Conservation (phyloP, 75 land plant species). For the Selaginella tamariscina region DNA sequence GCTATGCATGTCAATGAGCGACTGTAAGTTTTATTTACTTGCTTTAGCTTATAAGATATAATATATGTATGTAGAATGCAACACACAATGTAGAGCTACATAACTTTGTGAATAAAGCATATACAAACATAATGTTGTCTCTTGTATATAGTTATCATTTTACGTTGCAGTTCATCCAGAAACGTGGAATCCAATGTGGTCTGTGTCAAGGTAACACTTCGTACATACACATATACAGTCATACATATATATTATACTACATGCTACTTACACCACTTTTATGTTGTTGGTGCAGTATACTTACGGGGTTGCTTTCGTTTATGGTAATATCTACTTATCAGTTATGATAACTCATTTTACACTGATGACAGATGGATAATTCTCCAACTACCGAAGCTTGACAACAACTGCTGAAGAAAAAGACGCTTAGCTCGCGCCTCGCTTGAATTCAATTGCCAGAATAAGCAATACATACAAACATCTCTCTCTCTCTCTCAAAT, state of each 20-base stretch:
- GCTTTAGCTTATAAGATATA: not conserved
- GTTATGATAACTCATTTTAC: conserved; percentile 57
- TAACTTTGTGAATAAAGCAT: too few relatives aligned
- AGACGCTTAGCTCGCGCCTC: conserved; percentile 60
- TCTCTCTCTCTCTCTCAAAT: not conserved
- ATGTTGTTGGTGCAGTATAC: conserved; percentile 53
- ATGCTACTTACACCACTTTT: too few relatives aligned
- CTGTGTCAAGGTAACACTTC: conserved; percentile 76
- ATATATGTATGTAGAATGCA: not conserved
- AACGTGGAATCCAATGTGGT: conserved; percentile 99
- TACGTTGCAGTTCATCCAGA: conserved; percentile 80
- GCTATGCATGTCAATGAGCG: conserved; percentile 96
- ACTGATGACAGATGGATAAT: conserved; percentile 62
- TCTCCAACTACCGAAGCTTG: conserved; percentile 82
- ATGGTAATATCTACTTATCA: conserved; percentile 67
- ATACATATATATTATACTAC: too few relatives aligned
- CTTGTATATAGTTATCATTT: too few relatives aligned
- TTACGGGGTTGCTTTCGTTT: conserved; percentile 86
- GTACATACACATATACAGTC: not conserved
- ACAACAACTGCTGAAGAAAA: conserved; percentile 56
- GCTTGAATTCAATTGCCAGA: conserved; percentile 83
- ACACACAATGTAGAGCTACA: too few relatives aligned
- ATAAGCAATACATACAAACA: conserved; percentile 23
- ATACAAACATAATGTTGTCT: too few relatives aligned
- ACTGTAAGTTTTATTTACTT: conserved; percentile 51